Base-by-base conservation (phyloP, 129 eudicot species). In the Chrysanthemum lavandulifolium region DNA sequence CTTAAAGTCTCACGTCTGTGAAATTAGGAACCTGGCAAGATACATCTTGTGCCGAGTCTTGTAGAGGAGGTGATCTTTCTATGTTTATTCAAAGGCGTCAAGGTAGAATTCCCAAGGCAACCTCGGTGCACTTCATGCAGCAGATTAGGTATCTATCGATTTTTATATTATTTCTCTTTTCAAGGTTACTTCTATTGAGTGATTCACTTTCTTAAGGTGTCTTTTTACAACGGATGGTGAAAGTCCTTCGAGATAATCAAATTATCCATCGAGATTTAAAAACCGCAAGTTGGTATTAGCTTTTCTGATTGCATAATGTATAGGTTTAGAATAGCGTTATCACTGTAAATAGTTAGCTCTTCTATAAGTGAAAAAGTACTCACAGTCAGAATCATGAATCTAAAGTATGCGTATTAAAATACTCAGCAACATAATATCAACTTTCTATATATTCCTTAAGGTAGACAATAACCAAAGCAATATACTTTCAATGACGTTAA, bases 21-120 rank as follows among this genome's bases (percentile, higher is more conserved):
- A 40, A 78, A 58, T 43, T 76, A 94, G 98, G 98, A 84, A 59
- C 82, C 92, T 61, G 98, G 98, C 47, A 94, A 82, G 81, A 94
- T 94, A 68, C 87, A 94, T 84, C 92, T 94, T 68, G 85, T 94
- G 57, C 82, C 90, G 98, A 94, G 73, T 90, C 76, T 82, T 94
- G 98, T 85, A 86, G 78, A 85, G 98, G 98, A 51, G 98, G 98
- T 76, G 98, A 94, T 74, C 88, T 94, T 68, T 87, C 86, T 12
- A 75, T 85, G 88, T 87, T 87, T 78, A 86, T 94, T 66, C 92
- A 88, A 71, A 88, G 81, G 51, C 90, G 87, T 43, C 91, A 87
- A 73, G 92, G 95, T 68, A 86, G 91, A 86, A 88, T 94, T 45
- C 86, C 91, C 68, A 96, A 94, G 80, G 84, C 88, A 64, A 90